Evolutionary conservation across 164 flowering plant genomes (phyloP).

Genomic region (Tinospora cordifolia): DNA sequence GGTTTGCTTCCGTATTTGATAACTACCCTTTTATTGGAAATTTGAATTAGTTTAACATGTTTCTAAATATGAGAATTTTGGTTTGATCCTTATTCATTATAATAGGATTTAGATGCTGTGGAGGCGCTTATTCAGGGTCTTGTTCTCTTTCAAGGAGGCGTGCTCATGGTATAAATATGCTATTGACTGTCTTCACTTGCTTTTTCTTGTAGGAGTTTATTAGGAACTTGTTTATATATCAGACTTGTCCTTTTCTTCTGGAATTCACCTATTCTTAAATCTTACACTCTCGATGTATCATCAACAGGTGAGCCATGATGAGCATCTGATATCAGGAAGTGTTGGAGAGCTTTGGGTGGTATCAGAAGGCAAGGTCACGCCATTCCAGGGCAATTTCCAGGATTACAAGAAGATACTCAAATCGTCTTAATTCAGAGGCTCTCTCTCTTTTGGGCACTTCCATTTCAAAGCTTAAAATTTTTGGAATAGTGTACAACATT

Average conservation of each 20-base stretch:
- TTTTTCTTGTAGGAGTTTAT: no score
- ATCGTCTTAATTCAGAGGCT: slow-evolving; percentile 20
- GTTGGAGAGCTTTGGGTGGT: slow-evolving; percentile 97
- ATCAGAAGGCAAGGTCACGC: slow-evolving; percentile 61
- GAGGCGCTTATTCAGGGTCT: slow-evolving; percentile 99
- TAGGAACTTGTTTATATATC: neutral
- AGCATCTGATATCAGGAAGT: slow-evolving; percentile 93
- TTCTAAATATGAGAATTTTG: neutral
- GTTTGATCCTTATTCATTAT: neutral
- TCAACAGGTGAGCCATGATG: slow-evolving; percentile 92
- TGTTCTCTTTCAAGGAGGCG: slow-evolving; percentile 96
- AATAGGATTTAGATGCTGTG: slow-evolving; percentile 98
- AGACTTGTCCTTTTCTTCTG: neutral
- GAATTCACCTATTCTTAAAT: neutral
- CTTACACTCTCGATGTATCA: neutral
- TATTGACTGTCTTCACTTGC: neutral
- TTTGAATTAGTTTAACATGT: neutral
- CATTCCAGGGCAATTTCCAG: slow-evolving; percentile 75
- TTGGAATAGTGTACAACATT: no score
- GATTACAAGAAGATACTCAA: slow-evolving; percentile 88
- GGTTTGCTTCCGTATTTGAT: no score
- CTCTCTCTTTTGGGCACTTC: slow-evolving; percentile 16
- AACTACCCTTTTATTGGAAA: neutral
- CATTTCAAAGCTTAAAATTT: slow-evolving; percentile 11
- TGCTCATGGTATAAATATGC: slow-evolving; percentile 62